Evolutionary conservation across 352 stramenopile species (phyloP).

Genomic region (Pythium folliculosum): DNA sequence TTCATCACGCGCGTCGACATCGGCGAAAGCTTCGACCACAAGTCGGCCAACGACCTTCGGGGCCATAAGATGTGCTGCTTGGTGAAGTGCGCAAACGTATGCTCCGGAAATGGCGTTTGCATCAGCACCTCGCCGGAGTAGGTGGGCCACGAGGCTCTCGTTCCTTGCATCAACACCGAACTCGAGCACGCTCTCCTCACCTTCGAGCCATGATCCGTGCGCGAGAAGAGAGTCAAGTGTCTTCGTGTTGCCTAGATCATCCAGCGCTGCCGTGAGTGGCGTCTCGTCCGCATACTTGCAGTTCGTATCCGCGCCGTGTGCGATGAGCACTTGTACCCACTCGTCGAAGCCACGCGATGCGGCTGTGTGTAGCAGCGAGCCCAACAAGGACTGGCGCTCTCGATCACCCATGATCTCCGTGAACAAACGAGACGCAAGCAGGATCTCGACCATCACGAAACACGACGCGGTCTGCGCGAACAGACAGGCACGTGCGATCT

Average conservation of each 20-base stretch:
- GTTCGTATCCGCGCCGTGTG: constrained; percentile 18
- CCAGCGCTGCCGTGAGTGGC: background rate
- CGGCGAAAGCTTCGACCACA: background rate
- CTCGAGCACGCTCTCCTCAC: background rate
- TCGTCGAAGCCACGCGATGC: background rate
- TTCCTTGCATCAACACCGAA: background rate
- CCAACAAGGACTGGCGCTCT: background rate
- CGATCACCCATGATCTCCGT: constrained; percentile 2
- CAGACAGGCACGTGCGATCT: background rate
- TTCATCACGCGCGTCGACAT: constrained; percentile 5
- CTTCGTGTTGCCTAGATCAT: background rate
- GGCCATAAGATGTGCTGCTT: background rate
- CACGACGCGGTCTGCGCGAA: background rate
- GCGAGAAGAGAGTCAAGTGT: background rate
- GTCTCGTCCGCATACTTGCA: background rate
- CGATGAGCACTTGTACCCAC: background rate
- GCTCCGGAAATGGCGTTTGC: background rate
- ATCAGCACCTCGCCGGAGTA: constrained; percentile 4
- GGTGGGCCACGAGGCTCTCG: background rate
- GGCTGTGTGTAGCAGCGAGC: background rate
- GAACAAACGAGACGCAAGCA: constrained; percentile 8
- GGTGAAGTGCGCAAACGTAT: background rate
- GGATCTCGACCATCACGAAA: constrained; percentile 14
- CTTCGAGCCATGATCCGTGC: constrained; percentile 3
- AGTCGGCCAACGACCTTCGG: background rate